These are phyloP conservation scores for Rubus parviflorus DNA, from an alignment of 306 rosid genomes.

Conservation along the genomic window DNA sequence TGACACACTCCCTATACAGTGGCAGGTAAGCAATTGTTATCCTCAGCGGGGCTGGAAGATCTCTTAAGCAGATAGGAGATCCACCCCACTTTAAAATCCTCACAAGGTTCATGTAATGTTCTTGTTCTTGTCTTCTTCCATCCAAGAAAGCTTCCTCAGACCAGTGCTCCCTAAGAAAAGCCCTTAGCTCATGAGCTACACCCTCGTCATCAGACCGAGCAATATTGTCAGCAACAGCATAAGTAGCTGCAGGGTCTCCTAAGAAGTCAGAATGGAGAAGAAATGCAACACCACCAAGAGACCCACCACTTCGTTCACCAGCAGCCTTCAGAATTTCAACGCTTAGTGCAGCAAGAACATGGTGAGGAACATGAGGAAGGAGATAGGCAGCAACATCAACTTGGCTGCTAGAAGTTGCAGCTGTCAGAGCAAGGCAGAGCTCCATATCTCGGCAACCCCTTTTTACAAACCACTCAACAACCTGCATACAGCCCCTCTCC, in stretches of 20 bases:
- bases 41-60: constrained; percentile 68
- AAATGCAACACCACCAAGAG: constrained; percentile 83
- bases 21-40: constrained; percentile 80
- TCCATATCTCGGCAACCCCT: constrained; percentile 91
- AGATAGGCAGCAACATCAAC: constrained; percentile 67
- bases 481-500: constrained; percentile 82
- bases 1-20: constrained; percentile 71
- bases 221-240: constrained; percentile 78
- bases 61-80: constrained; percentile 74
- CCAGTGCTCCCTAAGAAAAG: constrained; percentile 76
- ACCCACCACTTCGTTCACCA: constrained; percentile 79
- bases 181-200: constrained; percentile 68
- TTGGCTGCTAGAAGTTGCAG: constrained; percentile 92
- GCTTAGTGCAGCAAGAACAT: constrained; percentile 73
- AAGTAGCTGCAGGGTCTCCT: constrained; percentile 78
- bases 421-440: constrained; percentile 90
- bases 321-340: constrained; percentile 87
- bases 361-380: constrained; percentile 83
- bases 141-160: constrained; percentile 66
- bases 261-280: constrained; percentile 81
- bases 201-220: constrained; percentile 67
- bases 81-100: constrained; percentile 75
- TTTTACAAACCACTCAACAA: constrained; percentile 87
- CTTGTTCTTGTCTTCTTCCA: constrained; percentile 64
- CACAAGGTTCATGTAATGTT: constrained; percentile 62